These are phyloP conservation scores for Rhodofomes roseus DNA, from an alignment of 1,284 basidiomycete genomes.

Conservation along the genomic window DNA sequence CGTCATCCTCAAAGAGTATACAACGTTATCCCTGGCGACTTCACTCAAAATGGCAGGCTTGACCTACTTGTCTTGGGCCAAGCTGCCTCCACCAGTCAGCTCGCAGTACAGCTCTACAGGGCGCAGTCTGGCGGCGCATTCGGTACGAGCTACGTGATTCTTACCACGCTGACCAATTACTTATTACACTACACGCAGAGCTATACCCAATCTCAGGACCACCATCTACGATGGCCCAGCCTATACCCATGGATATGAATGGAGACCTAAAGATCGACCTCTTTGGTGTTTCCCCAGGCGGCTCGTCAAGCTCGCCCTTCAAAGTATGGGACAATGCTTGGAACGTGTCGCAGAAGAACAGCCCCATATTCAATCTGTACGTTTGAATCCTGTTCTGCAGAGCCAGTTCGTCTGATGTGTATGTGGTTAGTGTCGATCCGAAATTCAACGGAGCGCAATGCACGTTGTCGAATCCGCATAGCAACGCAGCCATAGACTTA, in stretches of 20 bases:
- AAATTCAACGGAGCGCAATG: slow-evolving; percentile 67
- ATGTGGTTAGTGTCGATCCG: slow-evolving; percentile 45
- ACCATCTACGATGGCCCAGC: slow-evolving; percentile 71
- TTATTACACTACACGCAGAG: slow-evolving; percentile 19
- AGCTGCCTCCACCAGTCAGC: slow-evolving; percentile 40
- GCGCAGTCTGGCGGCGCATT: slow-evolving; percentile 63
- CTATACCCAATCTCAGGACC: slow-evolving; percentile 50
- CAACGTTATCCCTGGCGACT: slow-evolving; percentile 92
- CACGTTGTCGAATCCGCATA: slow-evolving; percentile 82
- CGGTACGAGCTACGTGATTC: slow-evolving; percentile 42
- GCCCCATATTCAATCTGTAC: slow-evolving; percentile 60
- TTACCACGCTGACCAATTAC: neutral
- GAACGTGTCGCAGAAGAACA: slow-evolving; percentile 51
- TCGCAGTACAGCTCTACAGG: slow-evolving; percentile 69
- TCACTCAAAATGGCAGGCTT: slow-evolving; percentile 86
- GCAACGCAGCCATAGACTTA: slow-evolving; percentile 92
- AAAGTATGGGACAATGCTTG: slow-evolving; percentile 77
- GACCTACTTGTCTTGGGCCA: slow-evolving; percentile 88
- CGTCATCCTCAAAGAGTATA: slow-evolving; percentile 51
- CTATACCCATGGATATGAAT: slow-evolving; percentile 82
- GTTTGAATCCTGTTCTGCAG: neutral
- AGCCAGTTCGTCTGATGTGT: neutral
- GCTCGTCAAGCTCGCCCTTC: slow-evolving; percentile 35
- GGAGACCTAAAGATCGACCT: slow-evolving; percentile 90
- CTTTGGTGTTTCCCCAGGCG: slow-evolving; percentile 57